Evolutionary conservation across 257 asterid genomes (phyloP).

Genomic region (Schizonepeta tenuifolia): DNA sequence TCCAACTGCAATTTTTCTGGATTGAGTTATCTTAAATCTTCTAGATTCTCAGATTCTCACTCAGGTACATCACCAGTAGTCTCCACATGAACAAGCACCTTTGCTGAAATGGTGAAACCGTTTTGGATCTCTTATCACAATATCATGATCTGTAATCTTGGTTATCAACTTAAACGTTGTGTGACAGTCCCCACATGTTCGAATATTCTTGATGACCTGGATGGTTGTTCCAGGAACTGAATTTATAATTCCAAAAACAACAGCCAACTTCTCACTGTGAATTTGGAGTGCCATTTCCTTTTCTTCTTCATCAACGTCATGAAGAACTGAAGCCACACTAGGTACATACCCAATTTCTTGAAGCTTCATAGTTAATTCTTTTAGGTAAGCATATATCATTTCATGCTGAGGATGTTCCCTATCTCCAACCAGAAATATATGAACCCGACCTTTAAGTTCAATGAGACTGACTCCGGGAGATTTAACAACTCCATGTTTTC

Average conservation of each 20-base stretch:
- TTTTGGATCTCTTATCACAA: constrained; percentile 87
- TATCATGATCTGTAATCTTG: constrained; percentile 64
- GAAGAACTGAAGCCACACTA: constrained; percentile 67
- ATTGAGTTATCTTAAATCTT: neutral
- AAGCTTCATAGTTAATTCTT: constrained; percentile 63
- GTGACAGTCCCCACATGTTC: constrained; percentile 86
- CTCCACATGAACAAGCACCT: constrained; percentile 88
- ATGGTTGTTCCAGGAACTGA: constrained; percentile 67
- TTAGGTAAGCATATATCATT: constrained; percentile 63
- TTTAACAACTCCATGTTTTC: constrained; percentile 65
- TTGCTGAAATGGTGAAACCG: constrained; percentile 85
- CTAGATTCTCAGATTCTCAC: constrained; percentile 1
- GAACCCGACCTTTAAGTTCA: constrained; percentile 72
- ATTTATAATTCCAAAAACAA: constrained; percentile 83
- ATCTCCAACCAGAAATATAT: constrained; percentile 75
- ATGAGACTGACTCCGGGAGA: constrained; percentile 88
- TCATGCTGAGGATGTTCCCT: constrained; percentile 68
- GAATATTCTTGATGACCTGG: constrained; percentile 79
- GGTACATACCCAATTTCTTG: constrained; percentile 74
- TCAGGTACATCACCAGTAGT: constrained; percentile 68
- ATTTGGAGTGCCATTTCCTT: constrained; percentile 61
- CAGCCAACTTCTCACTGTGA: constrained; percentile 94
- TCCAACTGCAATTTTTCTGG: neutral
- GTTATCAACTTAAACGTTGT: constrained; percentile 69
- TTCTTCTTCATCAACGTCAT: constrained; percentile 90